phyloP scores from a whole-genome alignment of 2,329 filamentous ascomycete genomes.

The Lecanoromycetidae sp. region DNA sequence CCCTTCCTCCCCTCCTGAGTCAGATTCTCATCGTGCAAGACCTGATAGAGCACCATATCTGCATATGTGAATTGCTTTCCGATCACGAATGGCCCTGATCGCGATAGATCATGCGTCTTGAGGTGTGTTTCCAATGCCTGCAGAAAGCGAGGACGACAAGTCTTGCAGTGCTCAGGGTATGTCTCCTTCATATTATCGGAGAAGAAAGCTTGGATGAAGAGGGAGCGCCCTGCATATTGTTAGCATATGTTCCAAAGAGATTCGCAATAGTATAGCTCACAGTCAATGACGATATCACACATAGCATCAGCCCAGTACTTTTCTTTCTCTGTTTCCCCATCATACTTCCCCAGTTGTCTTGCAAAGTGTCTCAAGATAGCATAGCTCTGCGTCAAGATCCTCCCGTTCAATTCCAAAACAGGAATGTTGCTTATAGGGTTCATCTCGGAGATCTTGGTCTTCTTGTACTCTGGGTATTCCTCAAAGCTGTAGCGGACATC shows the following conservation, averaged over 20 bases:
- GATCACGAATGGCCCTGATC: slow-evolving; percentile 22
- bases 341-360: slow-evolving; percentile 22
- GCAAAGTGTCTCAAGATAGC: slow-evolving; percentile 25
- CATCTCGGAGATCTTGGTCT: slow-evolving; percentile 19
- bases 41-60: slow-evolving; percentile 23
- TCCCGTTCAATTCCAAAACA: slow-evolving; percentile 22
- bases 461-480: slow-evolving; percentile 23
- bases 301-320: slow-evolving; percentile 26
- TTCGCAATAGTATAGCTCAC: slow-evolving; percentile 4
- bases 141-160: slow-evolving; percentile 18
- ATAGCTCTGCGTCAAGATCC: slow-evolving; percentile 25
- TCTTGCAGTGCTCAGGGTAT: slow-evolving; percentile 22
- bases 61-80: slow-evolving; percentile 24
- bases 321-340: slow-evolving; percentile 23
- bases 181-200: slow-evolving; percentile 19
- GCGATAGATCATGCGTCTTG: slow-evolving; percentile 23
- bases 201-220: slow-evolving; percentile 24
- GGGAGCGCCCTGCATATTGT: slow-evolving; percentile 20
- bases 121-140: slow-evolving; percentile 29
- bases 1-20: slow-evolving; percentile 21
- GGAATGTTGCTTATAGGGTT: slow-evolving; percentile 22
- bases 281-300: slow-evolving; percentile 24
- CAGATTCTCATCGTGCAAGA: slow-evolving; percentile 24
- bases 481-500: slow-evolving; percentile 24
- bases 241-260: neutral